Evolutionary conservation across 2,329 filamentous ascomycete genomes (phyloP), one percentile per base, ranked within the genome.

Genomic region (Trichoderma sp.): DNA sequence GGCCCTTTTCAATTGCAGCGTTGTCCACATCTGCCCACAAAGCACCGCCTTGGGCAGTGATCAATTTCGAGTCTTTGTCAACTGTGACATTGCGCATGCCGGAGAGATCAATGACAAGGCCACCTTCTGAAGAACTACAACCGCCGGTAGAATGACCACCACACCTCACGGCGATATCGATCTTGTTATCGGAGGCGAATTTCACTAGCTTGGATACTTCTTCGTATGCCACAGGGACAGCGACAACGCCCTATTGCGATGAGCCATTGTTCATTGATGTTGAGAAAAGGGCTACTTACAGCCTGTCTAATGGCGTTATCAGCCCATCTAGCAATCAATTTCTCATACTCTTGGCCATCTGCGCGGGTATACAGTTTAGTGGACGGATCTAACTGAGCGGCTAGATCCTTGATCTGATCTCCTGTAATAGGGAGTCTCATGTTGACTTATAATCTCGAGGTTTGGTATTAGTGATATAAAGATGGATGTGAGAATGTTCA

Each of bases 91-190:
- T 75, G 9, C 83, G 80, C 84, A 90, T 85, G 47, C 82, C 80
- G 1, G 81, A 80, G 3, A 90, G 80, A 75, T 89, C 86, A 71
- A 90, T 85, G 3, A 89, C 82, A 17, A 90, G 80, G 6, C 84
- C 84, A 8, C 84, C 84, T 11, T 84, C 85, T 1, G 83, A 84
- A 2, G 85, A 86, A 4, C 76, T 84, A 2, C 84, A 81, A 0
- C 86, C 87, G 6, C 82, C 82, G 0, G 87, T 87, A 0, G 86
- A 86, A 77, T 90, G 88, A 0, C 86, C 86, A 12, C 88, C 88
- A 5, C 87, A 84, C 68, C 83, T 83, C 12, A 89, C 84, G 0
- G 84, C 84, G 63, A 90, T 79, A 34, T 85, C 82, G 36, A 89
- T 80, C 1, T 77, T 75, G 55, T 84, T 73, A 3, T 70, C 66